phyloP scores from a whole-genome alignment of 2,329 filamentous ascomycete genomes.

The Cucurbitaria berberidis region DNA sequence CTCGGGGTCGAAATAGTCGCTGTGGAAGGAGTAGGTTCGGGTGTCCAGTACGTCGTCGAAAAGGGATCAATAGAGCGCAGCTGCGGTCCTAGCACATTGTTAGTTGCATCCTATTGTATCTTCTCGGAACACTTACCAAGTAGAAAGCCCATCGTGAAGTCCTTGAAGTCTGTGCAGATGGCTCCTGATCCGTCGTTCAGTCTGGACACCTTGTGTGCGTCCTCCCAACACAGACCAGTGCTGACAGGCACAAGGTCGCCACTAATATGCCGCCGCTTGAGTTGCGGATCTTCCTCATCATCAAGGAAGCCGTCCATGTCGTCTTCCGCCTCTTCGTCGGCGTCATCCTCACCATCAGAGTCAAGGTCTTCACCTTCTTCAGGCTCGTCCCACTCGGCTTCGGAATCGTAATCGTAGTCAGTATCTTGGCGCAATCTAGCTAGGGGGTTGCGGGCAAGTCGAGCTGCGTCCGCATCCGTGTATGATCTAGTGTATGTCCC shows the following conservation, averaged over 20 bases:
- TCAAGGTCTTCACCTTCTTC: slow-evolving; percentile 72
- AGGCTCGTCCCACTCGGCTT: slow-evolving; percentile 82
- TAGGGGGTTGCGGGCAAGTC: slow-evolving; percentile 60
- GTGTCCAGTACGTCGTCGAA: slow-evolving; percentile 78
- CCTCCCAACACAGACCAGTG: slow-evolving; percentile 85
- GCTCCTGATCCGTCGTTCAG: slow-evolving; percentile 53
- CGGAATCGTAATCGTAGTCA: slow-evolving; percentile 85
- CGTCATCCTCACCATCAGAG: slow-evolving; percentile 69
- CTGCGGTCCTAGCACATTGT: slow-evolving; percentile 47
- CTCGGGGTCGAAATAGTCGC: slow-evolving; percentile 10
- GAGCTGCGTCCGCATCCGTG: slow-evolving; percentile 51
- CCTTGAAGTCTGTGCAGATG: slow-evolving; percentile 58
- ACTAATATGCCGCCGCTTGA: slow-evolving; percentile 64
- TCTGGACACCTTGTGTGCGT: slow-evolving; percentile 52
- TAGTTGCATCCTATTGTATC: slow-evolving; percentile 5
- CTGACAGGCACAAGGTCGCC: slow-evolving; percentile 77
- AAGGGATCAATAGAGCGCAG: slow-evolving; percentile 80
- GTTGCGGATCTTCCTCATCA: slow-evolving; percentile 70
- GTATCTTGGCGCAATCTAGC: slow-evolving; percentile 65
- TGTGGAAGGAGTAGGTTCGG: slow-evolving; percentile 28
- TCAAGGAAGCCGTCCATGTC: slow-evolving; percentile 92
- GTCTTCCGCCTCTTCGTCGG: slow-evolving; percentile 76
- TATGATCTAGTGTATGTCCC: slow-evolving; percentile 73
- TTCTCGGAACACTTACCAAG: slow-evolving; percentile 60
- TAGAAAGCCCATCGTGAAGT: slow-evolving; percentile 77